Conservation (phyloP, 2,329 filamentous ascomycete genomes). For the Colletotrichum noveboracense region DNA sequence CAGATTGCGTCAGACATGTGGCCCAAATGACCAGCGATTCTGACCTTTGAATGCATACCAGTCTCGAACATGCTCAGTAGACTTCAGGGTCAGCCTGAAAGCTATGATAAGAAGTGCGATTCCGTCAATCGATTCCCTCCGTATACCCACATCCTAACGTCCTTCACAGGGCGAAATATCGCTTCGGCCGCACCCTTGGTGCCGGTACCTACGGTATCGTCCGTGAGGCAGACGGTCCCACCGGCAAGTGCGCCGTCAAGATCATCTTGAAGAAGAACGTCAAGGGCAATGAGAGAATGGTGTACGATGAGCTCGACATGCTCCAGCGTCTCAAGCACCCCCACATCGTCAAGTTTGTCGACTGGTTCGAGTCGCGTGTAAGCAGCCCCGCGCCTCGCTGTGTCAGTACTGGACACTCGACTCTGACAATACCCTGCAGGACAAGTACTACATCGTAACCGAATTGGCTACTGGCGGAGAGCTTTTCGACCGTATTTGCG, state of each 20-base stretch:
- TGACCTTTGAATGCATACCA: slow-evolving; percentile 41
- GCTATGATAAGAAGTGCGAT: slow-evolving; percentile 95
- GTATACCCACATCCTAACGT: slow-evolving; percentile 14
- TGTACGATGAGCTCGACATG: slow-evolving; percentile 95
- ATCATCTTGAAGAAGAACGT: slow-evolving; percentile 99
- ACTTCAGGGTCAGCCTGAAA: slow-evolving; percentile 94
- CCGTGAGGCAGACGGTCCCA: slow-evolving; percentile 85
- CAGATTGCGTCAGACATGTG: background rate
- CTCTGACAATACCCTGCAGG: slow-evolving; percentile 54
- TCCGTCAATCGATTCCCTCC: slow-evolving; percentile 18
- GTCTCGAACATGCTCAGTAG: slow-evolving; percentile 92
- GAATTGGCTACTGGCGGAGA: slow-evolving; percentile 95
- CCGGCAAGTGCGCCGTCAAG: slow-evolving; percentile 92
- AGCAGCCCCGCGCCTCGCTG: slow-evolving; percentile 31
- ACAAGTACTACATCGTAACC: slow-evolving; percentile 99
- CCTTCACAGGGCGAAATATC: slow-evolving; percentile 76
- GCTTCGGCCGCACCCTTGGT: slow-evolving; percentile 90
- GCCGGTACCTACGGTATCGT: slow-evolving; percentile 99
- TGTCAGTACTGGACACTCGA: background rate
- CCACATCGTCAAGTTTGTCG: slow-evolving; percentile 95
- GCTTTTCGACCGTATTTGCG: slow-evolving; percentile 96
- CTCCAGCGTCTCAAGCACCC: slow-evolving; percentile 89
- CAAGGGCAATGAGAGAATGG: slow-evolving; percentile 97
- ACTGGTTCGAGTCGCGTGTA: slow-evolving; percentile 99
- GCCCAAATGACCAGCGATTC: slow-evolving; percentile 11